Conservation (phyloP, 2,329 filamentous ascomycete genomes). For the Macrophomina tecta region DNA sequence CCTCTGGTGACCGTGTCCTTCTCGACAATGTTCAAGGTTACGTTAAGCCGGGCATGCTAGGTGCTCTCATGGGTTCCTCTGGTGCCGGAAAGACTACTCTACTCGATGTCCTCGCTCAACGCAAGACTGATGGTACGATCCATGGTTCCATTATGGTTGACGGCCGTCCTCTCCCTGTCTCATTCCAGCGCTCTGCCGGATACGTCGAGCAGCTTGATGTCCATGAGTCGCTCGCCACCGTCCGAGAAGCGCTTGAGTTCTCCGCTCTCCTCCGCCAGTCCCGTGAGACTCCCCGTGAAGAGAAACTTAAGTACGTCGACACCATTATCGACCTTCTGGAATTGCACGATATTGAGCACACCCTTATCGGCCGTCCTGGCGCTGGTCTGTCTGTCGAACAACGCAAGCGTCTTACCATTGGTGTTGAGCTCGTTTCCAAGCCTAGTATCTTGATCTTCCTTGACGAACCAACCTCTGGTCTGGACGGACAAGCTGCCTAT, state of each 20-base stretch:
- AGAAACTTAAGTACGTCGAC: slow-evolving; percentile 67
- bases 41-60: slow-evolving; percentile 29
- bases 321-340: slow-evolving; percentile 64
- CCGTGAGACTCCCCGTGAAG: slow-evolving; percentile 56
- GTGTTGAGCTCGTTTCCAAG: slow-evolving; percentile 63
- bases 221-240: slow-evolving; percentile 63
- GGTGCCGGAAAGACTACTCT: slow-evolving; percentile 27
- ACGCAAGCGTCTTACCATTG: slow-evolving; percentile 67
- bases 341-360: slow-evolving; percentile 64
- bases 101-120: slow-evolving; percentile 24
- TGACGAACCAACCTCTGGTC: slow-evolving; percentile 75
- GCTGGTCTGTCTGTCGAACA: slow-evolving; percentile 65
- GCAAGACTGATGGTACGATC: slow-evolving; percentile 27
- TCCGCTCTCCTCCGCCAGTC: slow-evolving; percentile 65
- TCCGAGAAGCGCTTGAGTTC: slow-evolving; percentile 66
- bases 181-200: slow-evolving; percentile 30
- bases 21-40: slow-evolving; percentile 31
- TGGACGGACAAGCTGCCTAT: slow-evolving; percentile 72
- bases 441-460: slow-evolving; percentile 75
- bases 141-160: slow-evolving; percentile 27
- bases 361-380: slow-evolving; percentile 62
- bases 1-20: slow-evolving; percentile 27
- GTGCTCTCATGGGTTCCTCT: slow-evolving; percentile 30
- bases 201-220: slow-evolving; percentile 63
- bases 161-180: slow-evolving; percentile 26